Evolutionary conservation across 306 rosid species (phyloP).

Genomic region (Malus domestica): ASM211411v1 NC_041796.1:5259001-5259500

Average conservation of each 20-base stretch:
- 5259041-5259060: neutral
- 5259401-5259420: slow-evolving; percentile 44
- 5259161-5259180: slow-evolving; percentile 67
- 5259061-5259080: neutral
- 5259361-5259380: slow-evolving; percentile 94
- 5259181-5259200: neutral
- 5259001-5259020: neutral
- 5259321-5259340: slow-evolving; percentile 11
- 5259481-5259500: no score
- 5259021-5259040: neutral
- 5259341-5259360: slow-evolving; percentile 76
- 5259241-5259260: neutral
- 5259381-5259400: slow-evolving; percentile 84
- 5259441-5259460: no score
- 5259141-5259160: slow-evolving; percentile 87
- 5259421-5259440: neutral
- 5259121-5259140: slow-evolving; percentile 87
- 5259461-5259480: no score
- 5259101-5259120: slow-evolving; percentile 41
- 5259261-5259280: neutral
- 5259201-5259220: neutral
- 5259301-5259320: neutral
- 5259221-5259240: neutral
- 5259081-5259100: neutral
- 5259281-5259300: neutral